Evolutionary conservation across 2,329 filamentous ascomycete species (phyloP).

Genomic region (Colletotrichum viniferum): DNA sequence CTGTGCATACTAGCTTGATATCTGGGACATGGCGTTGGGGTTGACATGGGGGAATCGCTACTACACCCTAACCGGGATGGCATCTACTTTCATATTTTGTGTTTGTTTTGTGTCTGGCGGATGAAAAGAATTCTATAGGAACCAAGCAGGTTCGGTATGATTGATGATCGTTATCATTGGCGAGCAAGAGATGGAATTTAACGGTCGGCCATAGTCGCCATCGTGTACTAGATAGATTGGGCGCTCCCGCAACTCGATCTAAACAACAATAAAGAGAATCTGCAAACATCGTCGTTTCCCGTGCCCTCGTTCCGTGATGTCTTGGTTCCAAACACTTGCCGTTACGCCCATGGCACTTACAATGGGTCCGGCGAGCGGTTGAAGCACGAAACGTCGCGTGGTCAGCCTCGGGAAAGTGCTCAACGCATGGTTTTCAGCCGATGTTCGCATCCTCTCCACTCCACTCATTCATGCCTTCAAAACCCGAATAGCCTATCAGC

Average conservation of each 20-base stretch:
- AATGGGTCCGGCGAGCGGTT: background rate
- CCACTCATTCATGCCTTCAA: background rate
- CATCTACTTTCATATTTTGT: constrained; percentile 1
- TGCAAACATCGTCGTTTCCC: background rate
- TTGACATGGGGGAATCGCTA: background rate
- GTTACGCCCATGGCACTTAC: background rate
- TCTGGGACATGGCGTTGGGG: constrained; percentile 17
- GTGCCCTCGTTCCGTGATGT: background rate
- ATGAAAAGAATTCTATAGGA: constrained; percentile 17
- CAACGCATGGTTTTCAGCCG: background rate
- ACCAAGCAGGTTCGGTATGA: constrained; percentile 17
- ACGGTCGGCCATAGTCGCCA: background rate
- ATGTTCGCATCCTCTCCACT: background rate
- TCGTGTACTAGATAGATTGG: constrained; percentile 18
- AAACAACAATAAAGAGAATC: constrained; percentile 5
- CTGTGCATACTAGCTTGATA: constrained; percentile 23
- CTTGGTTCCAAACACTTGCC: background rate
- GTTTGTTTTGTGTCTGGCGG: background rate
- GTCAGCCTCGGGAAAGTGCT: background rate
- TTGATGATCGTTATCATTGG: constrained; percentile 15
- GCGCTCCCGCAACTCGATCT: constrained; percentile 15
- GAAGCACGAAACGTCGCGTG: constrained; percentile 16
- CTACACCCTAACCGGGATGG: constrained; percentile 15
- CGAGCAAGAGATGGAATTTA: constrained; percentile 3
- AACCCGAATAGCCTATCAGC: background rate